phyloP scores from a whole-genome alignment of 805 yeast species.

The Torulaspora delbrueckii region DNA sequence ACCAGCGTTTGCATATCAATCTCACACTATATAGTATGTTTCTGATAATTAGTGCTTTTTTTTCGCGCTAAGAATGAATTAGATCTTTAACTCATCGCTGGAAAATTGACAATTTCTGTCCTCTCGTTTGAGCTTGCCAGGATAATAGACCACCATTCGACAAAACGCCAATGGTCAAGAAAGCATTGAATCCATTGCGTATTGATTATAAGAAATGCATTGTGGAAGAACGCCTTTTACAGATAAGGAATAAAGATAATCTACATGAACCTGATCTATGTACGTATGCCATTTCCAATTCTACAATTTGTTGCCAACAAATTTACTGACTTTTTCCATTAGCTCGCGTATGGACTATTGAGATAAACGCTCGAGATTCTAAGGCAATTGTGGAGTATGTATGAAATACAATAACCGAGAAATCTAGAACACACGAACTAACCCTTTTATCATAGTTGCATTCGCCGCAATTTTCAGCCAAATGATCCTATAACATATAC shows the following conservation, averaged over 20 bases:
- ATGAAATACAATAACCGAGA: background rate
- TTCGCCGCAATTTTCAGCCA: constrained; percentile 25
- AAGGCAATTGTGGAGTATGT: constrained; percentile 25
- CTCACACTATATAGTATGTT: too few species aligned
- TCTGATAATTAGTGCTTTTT: too few species aligned
- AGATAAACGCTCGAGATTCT: constrained; percentile 39
- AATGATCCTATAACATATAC: constrained; percentile 28
- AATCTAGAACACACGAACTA: background rate
- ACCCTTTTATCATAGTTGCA: constrained; percentile 13
- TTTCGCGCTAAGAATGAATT: too few species aligned
- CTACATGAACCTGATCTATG: constrained; percentile 27
- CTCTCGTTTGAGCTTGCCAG: too few species aligned
- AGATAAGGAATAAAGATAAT: constrained; percentile 34
- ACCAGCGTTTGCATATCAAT: too few species aligned
- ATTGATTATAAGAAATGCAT: constrained; percentile 47
- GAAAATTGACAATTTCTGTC: background rate
- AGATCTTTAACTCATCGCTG: background rate
- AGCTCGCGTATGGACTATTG: constrained; percentile 46
- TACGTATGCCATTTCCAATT: constrained; percentile 9
- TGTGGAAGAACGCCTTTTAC: constrained; percentile 43
- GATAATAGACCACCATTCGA: background rate
- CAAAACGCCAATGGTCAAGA: constrained; percentile 35
- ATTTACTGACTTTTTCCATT: constrained; percentile 4
- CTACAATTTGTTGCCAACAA: background rate
- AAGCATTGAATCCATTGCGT: constrained; percentile 29